Evolutionary conservation across 2,329 filamentous ascomycete species (phyloP), one percentile per base, ranked within the genome.

Genomic region (Phaeosphaeria sp.): DNA sequence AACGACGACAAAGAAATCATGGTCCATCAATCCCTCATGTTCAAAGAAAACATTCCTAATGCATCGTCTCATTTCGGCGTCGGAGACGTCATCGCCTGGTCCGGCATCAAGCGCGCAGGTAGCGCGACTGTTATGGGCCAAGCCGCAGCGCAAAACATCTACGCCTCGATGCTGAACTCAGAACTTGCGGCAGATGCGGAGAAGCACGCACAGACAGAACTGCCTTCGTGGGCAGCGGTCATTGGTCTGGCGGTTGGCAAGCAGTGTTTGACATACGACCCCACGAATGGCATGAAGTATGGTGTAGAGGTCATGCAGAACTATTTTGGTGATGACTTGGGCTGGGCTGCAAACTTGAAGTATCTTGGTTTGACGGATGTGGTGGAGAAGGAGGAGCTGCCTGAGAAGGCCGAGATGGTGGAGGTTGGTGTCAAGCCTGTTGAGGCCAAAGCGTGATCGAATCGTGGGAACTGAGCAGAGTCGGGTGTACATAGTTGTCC

Each of bases 91-190:
- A 85, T 84, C 30, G 79, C 81, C 48, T 93, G 91, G 90, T 85
- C 88, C 0, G 90, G 90, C 44, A 92, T 94, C 79, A 93, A 92
- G 80, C 88, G 91, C 46, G 91, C 89, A 67, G 90, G 91, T 22
- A 85, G 82, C 17, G 91, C 91, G 33, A 91, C 93, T 84, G 85
- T 90, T 69, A 87, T 89, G 81, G 91, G 90, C 39, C 85, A 88
- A 68, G 82, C 84, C 59, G 85, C 85, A 2, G 90, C 87, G 6
- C 77, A 83, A 52, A 93, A 93, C 51, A 60, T 78, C 30, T 76
- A 71, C 60, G 64, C 70, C 3, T 67, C 67, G 2, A 75, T 77
- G n/a, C 59, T 77, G 13, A 77, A 76, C 55, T 68, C 68, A 0
- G 75, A 77, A 47, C 60, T 67, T 13, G 39, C 54, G 18, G 30